phyloP scores from a whole-genome alignment of 768 basidiomycete genomes.

The Cystobasidium ongulense region DNA sequence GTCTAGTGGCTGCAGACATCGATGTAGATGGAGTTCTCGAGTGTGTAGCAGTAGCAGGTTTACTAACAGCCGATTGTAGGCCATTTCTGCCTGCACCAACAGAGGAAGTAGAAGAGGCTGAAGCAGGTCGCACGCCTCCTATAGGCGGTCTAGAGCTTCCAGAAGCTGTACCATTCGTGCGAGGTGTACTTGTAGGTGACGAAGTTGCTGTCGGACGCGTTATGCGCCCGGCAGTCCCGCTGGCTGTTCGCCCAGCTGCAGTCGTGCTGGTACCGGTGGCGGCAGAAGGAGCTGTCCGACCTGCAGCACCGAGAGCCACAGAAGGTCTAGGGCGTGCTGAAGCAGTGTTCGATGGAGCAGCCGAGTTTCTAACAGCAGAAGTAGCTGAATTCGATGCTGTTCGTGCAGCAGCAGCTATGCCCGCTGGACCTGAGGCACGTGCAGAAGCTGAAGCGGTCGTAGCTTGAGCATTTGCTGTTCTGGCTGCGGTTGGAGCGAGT shows the following conservation, averaged over 20 bases:
- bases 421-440: not conserved
- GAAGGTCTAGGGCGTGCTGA: not conserved
- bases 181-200: not conserved
- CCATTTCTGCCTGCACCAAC: not conserved
- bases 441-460: slow-evolving; percentile 11
- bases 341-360: not conserved
- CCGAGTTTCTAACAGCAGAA: not conserved
- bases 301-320: not conserved
- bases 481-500: not conserved
- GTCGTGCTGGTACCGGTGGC: not conserved
- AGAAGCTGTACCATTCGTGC: too few species aligned
- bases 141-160: not conserved
- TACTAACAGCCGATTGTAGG: not conserved
- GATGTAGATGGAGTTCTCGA: not conserved
- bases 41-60: not conserved
- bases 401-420: not conserved
- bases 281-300: not conserved
- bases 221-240: not conserved
- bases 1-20: not conserved
- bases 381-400: not conserved
- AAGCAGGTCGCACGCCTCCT: not conserved
- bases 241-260: not conserved
- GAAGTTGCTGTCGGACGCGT: not conserved
- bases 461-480: not conserved
- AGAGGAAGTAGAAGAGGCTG: not conserved